Base-by-base conservation (phyloP, 164 flowering plant species). In the Hamamelis virginiana region DNA sequence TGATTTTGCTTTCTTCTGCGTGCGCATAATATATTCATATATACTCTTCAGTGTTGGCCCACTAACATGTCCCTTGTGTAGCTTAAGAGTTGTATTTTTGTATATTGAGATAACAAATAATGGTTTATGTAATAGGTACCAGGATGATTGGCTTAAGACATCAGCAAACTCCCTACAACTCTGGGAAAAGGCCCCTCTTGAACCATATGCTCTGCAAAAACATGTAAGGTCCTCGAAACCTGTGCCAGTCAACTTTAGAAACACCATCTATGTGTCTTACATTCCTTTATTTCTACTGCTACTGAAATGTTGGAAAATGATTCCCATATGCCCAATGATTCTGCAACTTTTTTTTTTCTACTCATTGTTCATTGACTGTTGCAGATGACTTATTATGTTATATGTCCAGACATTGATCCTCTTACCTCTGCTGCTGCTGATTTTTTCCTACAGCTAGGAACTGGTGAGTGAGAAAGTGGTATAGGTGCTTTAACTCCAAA, bases 131-230 rank as follows among this genome's bases (percentile, higher is more conserved):
- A 47, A 74, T 73, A 96, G 99, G 82, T 96, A 96, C 73, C 99
- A 96, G 85, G 99, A 96, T 84, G 99, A 96, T 86, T 96, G 99
- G 99, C 95, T 96, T 9, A 96, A 96, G 82, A 84, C 92, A 65
- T 90, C 98, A 21, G 81, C 94, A 13, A 87, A 71, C 81, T 84
- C 97, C 52, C 70, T 96, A 18, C 97, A 93, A 65, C 74, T 80
- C 4, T 93, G 98, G 98, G 99, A 96, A 73, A 96, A 96, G 80
- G 99, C 97, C 81, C 99, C 98, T 75, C 77, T 91, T 69, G 99
- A 96, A 74, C 99, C 99, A 21, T 96, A 96, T 85, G 99, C 99
- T 38, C 76, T 77, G 52, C 89, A 81, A 58, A 96, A 91, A 77
- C 92, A 86, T 79, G 99, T 95, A 82, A 85, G 85, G 51, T 65